Conservation (phyloP, 495 filamentous ascomycete genomes). For the Xylaria curta region DNA sequence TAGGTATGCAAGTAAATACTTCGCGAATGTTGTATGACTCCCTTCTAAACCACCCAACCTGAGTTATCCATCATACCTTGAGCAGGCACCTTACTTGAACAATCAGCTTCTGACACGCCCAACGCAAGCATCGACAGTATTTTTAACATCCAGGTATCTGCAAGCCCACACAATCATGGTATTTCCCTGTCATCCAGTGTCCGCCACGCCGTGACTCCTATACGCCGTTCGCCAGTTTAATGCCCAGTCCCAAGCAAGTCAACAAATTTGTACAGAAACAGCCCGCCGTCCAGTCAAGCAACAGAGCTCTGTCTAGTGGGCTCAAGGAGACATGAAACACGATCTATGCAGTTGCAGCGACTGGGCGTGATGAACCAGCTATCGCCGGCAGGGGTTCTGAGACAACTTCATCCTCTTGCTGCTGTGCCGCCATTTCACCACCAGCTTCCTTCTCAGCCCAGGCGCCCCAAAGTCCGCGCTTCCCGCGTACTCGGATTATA, state of each 20-base stretch:
- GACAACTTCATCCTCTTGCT: conserved; percentile 38
- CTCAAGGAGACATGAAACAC: conserved; percentile 13
- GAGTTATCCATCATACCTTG: conserved; percentile 6
- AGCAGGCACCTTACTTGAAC: conserved; percentile 6
- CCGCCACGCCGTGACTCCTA: conserved; percentile 40
- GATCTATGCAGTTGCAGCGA: conserved; percentile 41
- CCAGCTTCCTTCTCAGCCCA: conserved; percentile 90
- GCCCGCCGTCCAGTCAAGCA: conserved; percentile 31
- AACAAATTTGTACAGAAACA: conserved; percentile 45
- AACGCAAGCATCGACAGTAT: conserved; percentile 29
- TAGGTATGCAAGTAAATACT: conserved; percentile 2
- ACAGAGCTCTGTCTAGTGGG: conserved; percentile 9
- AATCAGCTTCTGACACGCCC: conserved; percentile 21
- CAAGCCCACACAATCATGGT: conserved; percentile 38
- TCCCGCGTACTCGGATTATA: conserved; percentile 79
- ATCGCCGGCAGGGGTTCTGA: conserved; percentile 42
- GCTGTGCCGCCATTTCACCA: conserved; percentile 55
- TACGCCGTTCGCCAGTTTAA: conserved; percentile 29
- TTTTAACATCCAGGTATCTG: conserved; percentile 38
- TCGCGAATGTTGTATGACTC: conserved; percentile 13
- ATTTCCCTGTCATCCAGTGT: conserved; percentile 35
- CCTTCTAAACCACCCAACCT: conserved; percentile 1
- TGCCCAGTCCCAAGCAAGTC: conserved; percentile 39
- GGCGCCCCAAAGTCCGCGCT: conserved; percentile 90
- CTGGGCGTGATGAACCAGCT: conserved; percentile 40